Evolutionary conservation across 768 basidiomycete genomes (phyloP).

Genomic region (Lactifluus piperatus): DNA sequence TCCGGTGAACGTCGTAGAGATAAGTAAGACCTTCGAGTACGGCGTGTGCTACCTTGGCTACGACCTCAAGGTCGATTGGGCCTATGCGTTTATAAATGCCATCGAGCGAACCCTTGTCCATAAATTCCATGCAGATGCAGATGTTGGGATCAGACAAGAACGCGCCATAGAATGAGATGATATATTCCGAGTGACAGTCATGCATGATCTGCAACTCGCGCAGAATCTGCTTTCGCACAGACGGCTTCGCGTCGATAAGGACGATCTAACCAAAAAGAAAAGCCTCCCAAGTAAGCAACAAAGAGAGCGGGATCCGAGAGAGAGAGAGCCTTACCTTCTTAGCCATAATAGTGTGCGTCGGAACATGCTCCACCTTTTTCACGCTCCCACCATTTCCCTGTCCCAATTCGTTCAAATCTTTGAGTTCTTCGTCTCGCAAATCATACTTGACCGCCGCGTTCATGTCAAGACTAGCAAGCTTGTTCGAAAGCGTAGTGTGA

Average conservation of each 20-base stretch:
- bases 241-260: slow-evolving; percentile 92
- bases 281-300: background rate
- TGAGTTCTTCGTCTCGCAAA: slow-evolving; percentile 81
- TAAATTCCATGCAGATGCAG: slow-evolving; percentile 97
- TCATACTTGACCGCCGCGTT: slow-evolving; percentile 81
- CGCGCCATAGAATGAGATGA: slow-evolving; percentile 96
- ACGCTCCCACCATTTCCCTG: slow-evolving; percentile 97
- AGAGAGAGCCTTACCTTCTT: slow-evolving; percentile 63
- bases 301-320: background rate
- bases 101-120: slow-evolving; percentile 92
- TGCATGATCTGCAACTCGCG: slow-evolving; percentile 99
- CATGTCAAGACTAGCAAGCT: slow-evolving; percentile 79
- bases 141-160: slow-evolving; percentile 97
- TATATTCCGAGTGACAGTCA: slow-evolving; percentile 87
- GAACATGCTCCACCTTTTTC: slow-evolving; percentile 88
- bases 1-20: slow-evolving; percentile 93
- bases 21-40: slow-evolving; percentile 94
- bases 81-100: slow-evolving; percentile 95
- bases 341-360: slow-evolving; percentile 91
- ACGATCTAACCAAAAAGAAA: slow-evolving; percentile 70
- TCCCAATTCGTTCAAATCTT: slow-evolving; percentile 84
- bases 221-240: slow-evolving; percentile 94
- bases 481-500: slow-evolving; percentile 72
- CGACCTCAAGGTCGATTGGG: slow-evolving; percentile 85
- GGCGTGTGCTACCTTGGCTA: slow-evolving; percentile 89